Conservation (phyloP, 2,329 filamentous ascomycete species). For the Xylaria sp. region DNA sequence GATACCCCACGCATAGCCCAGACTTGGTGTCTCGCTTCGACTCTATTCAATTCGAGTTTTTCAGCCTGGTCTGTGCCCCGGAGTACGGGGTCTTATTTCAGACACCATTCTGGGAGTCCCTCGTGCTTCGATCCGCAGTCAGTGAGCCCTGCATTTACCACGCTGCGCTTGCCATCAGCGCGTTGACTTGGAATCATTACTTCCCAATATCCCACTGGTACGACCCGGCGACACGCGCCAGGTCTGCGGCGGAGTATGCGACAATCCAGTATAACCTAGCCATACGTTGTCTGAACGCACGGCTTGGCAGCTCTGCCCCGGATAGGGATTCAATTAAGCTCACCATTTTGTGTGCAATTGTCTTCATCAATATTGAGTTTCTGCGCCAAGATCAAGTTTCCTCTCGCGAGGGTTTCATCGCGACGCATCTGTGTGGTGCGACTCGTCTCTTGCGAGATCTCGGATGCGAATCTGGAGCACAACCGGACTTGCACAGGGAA, state of each 20-base stretch:
- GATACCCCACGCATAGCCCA: background rate
- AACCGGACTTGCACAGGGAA: slow-evolving; percentile 1
- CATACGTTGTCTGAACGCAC: slow-evolving; percentile 11
- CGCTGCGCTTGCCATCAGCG: slow-evolving; percentile 12
- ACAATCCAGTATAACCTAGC: slow-evolving; percentile 16
- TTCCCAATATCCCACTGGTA: slow-evolving; percentile 5
- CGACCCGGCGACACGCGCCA: background rate
- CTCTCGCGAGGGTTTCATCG: background rate
- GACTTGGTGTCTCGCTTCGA: background rate
- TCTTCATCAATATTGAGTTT: slow-evolving; percentile 19
- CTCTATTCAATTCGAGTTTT: slow-evolving; percentile 17
- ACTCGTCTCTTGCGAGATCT: slow-evolving; percentile 3
- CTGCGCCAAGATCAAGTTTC: background rate
- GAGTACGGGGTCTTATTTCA: slow-evolving; percentile 17
- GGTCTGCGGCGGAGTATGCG: slow-evolving; percentile 3
- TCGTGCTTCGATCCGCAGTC: slow-evolving; percentile 8
- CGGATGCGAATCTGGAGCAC: background rate
- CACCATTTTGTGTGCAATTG: slow-evolving; percentile 5
- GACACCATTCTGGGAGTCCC: background rate
- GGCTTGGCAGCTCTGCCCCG: background rate
- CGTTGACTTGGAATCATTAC: slow-evolving; percentile 7
- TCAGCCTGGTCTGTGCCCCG: slow-evolving; percentile 12
- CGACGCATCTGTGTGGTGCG: slow-evolving; percentile 7
- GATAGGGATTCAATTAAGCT: slow-evolving; percentile 11
- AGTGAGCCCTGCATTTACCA: slow-evolving; percentile 20